Conservation (phyloP, 768 basidiomycete species). For the Calocera viscosa region DNA sequence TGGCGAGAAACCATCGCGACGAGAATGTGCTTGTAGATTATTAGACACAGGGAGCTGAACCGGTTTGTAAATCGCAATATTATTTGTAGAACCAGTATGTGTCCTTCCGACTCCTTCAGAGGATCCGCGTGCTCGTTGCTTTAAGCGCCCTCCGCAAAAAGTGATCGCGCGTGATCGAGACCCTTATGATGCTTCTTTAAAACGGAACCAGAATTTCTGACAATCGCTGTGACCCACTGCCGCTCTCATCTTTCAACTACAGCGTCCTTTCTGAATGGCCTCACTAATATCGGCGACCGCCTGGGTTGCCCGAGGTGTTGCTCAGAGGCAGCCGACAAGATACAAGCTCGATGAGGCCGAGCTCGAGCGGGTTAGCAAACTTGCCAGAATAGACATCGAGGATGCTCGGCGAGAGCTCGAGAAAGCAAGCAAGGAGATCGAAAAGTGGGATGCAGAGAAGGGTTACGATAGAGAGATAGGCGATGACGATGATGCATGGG, state of each 20-base stretch:
- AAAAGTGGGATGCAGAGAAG: constrained; percentile 49
- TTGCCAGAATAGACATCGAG: constrained; percentile 79
- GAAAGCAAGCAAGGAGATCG: constrained; percentile 61
- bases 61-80: no score
- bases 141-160: no score
- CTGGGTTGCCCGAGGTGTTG: constrained; percentile 70
- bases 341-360: constrained; percentile 87
- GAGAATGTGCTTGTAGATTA: no score
- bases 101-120: no score
- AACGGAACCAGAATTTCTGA: not conserved
- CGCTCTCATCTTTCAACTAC: not conserved
- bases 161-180: not conserved
- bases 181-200: not conserved
- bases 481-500: constrained; percentile 54
- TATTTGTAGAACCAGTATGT: no score
- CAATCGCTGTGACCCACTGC: not conserved
- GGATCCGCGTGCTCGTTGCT: no score
- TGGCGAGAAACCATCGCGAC: no score
- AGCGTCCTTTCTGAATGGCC: not conserved
- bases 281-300: constrained; percentile 14
- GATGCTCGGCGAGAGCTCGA: constrained; percentile 79
- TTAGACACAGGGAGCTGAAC: no score
- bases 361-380: constrained; percentile 72
- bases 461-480: constrained; percentile 43
- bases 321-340: constrained; percentile 62